Evolutionary conservation across 2,329 filamentous ascomycete species (phyloP), one percentile per base, ranked within the genome.

Genomic region (Diplodia sapinea): DNA sequence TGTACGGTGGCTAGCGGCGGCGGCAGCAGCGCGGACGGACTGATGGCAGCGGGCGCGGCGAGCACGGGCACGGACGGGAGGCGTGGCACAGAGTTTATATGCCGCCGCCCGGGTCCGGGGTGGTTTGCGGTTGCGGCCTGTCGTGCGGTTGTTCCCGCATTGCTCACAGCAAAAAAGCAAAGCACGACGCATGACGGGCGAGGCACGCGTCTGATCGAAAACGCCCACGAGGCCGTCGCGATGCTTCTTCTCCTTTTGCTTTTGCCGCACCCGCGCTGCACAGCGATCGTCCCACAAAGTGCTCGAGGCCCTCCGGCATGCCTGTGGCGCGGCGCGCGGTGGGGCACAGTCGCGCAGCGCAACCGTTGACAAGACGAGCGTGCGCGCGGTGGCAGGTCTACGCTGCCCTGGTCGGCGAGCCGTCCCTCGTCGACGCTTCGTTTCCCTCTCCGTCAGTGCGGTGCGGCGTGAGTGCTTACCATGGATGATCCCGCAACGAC

Each of bases 401-500:
- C 55, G 36, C 57, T 36, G 57, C 57, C 57, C 57, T 62, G 26
- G 57, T 62, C 57, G 40, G 26, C 57, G 57, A 62, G 57, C 57
- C 57, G 57, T 62, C 57, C 57, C 57, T 62, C 57, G 56, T 59
- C 55, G 36, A 50, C 56, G 38, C 40, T 61, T 59, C 55, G 55
- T 38, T 56, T 38, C 54, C 31, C 31, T 33, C 31, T 38, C 55
- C 26, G 56, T 62, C 57, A 51, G 57, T 62, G 57, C 57, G 56
- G 40, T 61, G 56, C 56, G 56, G 26, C 56, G 56, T 49, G 56
- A 49, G 55, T 31, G 55, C 55, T 26, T 36, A 43, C 56, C 57
- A 62, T 61, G 57, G 57, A 62, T 62, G 57, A 62, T 62, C 57
- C 57, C 57, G 57, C 57, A 20, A 36, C 31, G 31, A 56, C 54